These are phyloP conservation scores for Discostella pseudostelligera DNA, from an alignment of 108 stramenopile genomes.

Conservation along the genomic window DNA sequence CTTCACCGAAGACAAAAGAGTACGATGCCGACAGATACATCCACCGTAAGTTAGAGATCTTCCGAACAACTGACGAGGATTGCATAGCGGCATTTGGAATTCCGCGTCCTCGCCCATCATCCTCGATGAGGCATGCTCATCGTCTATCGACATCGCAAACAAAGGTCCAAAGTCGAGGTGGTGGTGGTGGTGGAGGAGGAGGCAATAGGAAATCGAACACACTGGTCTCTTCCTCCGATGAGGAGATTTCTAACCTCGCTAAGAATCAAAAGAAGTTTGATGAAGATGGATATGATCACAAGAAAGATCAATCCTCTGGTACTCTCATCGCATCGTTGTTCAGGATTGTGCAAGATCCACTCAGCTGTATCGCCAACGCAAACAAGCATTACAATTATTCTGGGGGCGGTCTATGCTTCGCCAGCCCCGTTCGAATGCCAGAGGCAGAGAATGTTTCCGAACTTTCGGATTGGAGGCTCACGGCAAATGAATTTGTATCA, in stretches of 20 bases:
- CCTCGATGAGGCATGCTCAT: neutral
- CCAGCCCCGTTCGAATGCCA: constrained; percentile 14
- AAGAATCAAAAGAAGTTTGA: constrained; percentile 4
- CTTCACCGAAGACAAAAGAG: neutral
- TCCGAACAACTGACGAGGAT: constrained; percentile 13
- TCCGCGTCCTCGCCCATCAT: neutral
- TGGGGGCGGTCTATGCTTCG: constrained; percentile 7
- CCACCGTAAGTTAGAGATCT: constrained; percentile 15
- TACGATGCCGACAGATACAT: constrained; percentile 11
- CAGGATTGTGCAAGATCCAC: constrained; percentile 4
- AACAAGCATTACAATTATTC: constrained; percentile 6
- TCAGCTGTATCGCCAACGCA: constrained; percentile 8
- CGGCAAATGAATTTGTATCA: constrained; percentile 11
- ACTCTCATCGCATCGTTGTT: neutral
- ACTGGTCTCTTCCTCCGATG: constrained; percentile 11
- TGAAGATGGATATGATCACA: neutral
- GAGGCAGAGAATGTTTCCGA: constrained; percentile 11
- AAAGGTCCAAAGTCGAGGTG: neutral
- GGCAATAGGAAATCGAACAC: neutral
- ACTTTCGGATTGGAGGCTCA: constrained; percentile 17
- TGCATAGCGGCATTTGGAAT: constrained; percentile 2
- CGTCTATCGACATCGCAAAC: neutral
- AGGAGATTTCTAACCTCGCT: constrained; percentile 22
- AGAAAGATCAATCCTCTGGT: neutral
- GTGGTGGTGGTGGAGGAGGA: neutral